Evolutionary conservation across 768 basidiomycete genomes (phyloP).

Genomic region (Pleurotus cornucopiae): DNA sequence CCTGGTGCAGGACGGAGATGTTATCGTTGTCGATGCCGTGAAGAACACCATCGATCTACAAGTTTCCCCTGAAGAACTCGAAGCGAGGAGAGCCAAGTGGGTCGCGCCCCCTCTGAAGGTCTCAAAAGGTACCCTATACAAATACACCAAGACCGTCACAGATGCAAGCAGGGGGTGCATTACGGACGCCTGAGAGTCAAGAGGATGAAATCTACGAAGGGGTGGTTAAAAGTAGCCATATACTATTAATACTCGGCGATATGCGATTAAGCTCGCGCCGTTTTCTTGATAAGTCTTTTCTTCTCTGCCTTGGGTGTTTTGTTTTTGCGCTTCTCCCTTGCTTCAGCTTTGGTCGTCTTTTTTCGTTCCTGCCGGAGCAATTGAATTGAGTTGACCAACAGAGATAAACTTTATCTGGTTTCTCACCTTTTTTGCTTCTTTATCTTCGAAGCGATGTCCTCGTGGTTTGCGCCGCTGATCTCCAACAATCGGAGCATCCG

Average conservation of each 20-base stretch:
- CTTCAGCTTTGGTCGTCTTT: constrained; percentile 81
- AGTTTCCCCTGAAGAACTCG: constrained; percentile 78
- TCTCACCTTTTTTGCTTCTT: constrained; percentile 81
- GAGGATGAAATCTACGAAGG: neutral
- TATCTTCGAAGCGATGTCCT: constrained; percentile 92
- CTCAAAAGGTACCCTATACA: constrained; percentile 77
- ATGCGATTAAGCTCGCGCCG: constrained; percentile 16
- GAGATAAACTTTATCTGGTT: neutral
- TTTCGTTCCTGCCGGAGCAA: constrained; percentile 72
- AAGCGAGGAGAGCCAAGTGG: constrained; percentile 68
- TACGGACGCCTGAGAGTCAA: constrained; percentile 62
- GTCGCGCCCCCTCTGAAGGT: constrained; percentile 83
- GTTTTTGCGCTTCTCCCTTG: constrained; percentile 80
- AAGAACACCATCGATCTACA: constrained; percentile 78
- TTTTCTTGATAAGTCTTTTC: constrained; percentile 75
- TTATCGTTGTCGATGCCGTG: constrained; percentile 84
- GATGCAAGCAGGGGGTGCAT: constrained; percentile 94
- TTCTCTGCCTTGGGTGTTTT: constrained; percentile 98
- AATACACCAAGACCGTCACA: constrained; percentile 82
- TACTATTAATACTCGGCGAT: neutral
- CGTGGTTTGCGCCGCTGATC: constrained; percentile 56
- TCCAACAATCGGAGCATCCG: constrained; percentile 20
- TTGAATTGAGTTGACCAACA: neutral
- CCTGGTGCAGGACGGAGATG: constrained; percentile 83
- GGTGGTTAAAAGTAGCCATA: neutral